Base-by-base conservation (phyloP, 2,329 filamentous ascomycete species). In the Geosmithia flava region DNA sequence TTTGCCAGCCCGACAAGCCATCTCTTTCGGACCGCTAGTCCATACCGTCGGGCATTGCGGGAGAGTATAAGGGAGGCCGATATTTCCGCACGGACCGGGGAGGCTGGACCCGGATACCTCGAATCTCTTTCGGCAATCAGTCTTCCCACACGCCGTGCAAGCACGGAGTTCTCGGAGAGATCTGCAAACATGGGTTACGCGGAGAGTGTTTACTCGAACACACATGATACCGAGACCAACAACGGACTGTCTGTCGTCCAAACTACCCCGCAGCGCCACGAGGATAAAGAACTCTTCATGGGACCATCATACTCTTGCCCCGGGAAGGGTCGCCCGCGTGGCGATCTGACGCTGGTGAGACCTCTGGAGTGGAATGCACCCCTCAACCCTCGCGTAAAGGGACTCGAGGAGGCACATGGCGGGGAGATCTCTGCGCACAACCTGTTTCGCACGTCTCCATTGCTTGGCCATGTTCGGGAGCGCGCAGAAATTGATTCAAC, bases 341-440 rank as follows among this genome's bases (percentile, higher is more conserved):
- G 69, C n/a, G 59, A 63, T 1, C 53, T 58, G 3, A 72, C 69
- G 1, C 65, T 65, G 1, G 62, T 63, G 6, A 73, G 72, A 49
- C 77, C 73, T 2, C 59, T 67, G 2, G 75, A 77, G 49, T 78
- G 74, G 75, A 77, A 76, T 57, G 69, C 62, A 0, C 74, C 69
- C 70, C 67, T 78, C 40, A 74, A 74, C 8, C 66, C 71, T 2
- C 71, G 77, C 42, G 67, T 74, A 8, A 70, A 70, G 1, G 72
- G 70, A 48, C 56, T 74, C 2, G 71, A 76, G 44, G 53, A 49
- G 6, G n/a, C 19, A 16, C 44, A 37, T 13, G 19, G 23, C 37
- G 8, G 17, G 19, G 19, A 46, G 10, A 8, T 27, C 23, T 8
- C 23, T 27, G 8, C 30, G 27, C 16, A 58, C 4, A 43, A 48